phyloP scores from a whole-genome alignment of 148 eudicot species.

The Rheum nobile region DNA sequence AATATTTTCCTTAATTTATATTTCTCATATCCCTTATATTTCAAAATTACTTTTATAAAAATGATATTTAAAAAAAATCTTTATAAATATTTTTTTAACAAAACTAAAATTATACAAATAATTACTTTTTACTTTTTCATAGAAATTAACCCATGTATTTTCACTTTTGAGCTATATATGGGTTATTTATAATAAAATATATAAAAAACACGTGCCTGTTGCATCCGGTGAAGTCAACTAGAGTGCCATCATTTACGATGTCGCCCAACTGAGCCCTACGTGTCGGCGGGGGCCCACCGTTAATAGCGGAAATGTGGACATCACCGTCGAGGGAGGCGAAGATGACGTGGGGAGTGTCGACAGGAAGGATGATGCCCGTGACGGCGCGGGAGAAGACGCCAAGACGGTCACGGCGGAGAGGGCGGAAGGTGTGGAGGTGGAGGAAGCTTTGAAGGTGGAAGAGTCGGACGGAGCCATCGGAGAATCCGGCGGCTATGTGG shows the following conservation, averaged over 20 bases:
- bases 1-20: too few relatives aligned
- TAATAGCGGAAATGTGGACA: conserved; percentile 33
- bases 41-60: too few relatives aligned
- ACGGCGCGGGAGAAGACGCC: conserved; percentile 64
- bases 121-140: too few relatives aligned
- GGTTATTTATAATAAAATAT: too few relatives aligned
- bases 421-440: conserved; percentile 49
- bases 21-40: too few relatives aligned
- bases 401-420: conserved; percentile 49
- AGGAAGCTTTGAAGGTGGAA: conserved; percentile 40
- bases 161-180: too few relatives aligned
- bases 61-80: too few relatives aligned
- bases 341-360: conserved; percentile 20
- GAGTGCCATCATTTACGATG: conserved; percentile 62
- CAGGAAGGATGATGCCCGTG: conserved; percentile 40
- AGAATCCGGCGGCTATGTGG: conserved; percentile 68
- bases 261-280: conserved; percentile 53
- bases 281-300: conserved; percentile 10
- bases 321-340: conserved; percentile 82
- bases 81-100: too few relatives aligned
- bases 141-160: too few relatives aligned
- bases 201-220: neutral
- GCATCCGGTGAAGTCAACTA: conserved; percentile 69
- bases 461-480: conserved; percentile 65
- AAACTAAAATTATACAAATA: too few relatives aligned